Evolutionary conservation across 192 early-diverging fungal genomes (phyloP), one percentile per base, ranked within the genome.

Genomic region (Gigaspora rosea): DNA sequence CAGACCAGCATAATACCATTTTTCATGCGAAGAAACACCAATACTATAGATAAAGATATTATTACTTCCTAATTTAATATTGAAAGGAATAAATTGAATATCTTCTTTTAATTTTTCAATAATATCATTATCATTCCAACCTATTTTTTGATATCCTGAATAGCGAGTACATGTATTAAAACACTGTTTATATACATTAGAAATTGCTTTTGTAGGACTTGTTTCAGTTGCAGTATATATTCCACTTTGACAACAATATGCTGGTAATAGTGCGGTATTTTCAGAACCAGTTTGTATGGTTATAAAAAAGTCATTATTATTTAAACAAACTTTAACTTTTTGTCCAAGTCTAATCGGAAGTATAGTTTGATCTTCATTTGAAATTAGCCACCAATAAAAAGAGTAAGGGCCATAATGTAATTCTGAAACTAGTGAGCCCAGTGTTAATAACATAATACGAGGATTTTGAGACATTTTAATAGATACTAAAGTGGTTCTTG

Each of bases 121-220:
- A 63, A 35, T 63, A 63, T 63, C 33, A 12, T 63, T 15, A 13
- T 63, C 61, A 63, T 63, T 63, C 33, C 61, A 63, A 63, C 33
- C 61, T 12, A 63, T 63, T 63, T 12, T 11, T 62, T 62, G 6
- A 62, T 62, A 62, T 62, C 32, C 32, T 22, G 11, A 62, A 62
- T 62, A 62, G 11, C 32, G 32, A 33, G 32, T 62, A 32, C 8
- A 62, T 33, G 61, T 62, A 9, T 62, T 62, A 27, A 62, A 62
- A 35, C 32, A 9, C 4, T 33, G 12, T 62, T 62, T 62, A 62
- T 62, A 62, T 63, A n/a, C n/a, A n/a, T n/a, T n/a, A n/a, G n/a
- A n/a, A n/a, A n/a, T n/a, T n/a, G n/a, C n/a, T n/a, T n/a, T 63
- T 63, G 61, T 63, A 35, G 33, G 32, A 63, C 33, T 63, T 63